Evolutionary conservation across 2,329 filamentous ascomycete genomes (phyloP), one percentile per base, ranked within the genome.

Genomic region (Fragosphaeria purpurea): DNA sequence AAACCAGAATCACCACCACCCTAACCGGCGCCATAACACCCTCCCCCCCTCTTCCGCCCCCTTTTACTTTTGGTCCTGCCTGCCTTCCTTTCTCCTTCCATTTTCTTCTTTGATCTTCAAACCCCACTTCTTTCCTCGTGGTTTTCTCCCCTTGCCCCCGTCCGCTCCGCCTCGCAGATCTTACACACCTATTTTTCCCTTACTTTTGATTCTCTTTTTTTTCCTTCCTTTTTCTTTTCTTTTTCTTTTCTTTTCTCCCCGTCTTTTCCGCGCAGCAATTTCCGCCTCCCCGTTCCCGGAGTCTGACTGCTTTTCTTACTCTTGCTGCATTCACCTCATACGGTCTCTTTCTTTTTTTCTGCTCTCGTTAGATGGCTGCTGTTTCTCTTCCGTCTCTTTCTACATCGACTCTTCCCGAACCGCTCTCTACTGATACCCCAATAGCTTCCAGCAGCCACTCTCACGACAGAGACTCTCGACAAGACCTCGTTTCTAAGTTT

Each of bases 301-400:
- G 22, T 22, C 22, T 22, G 22, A 22, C 41, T 46, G 43, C 52
- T 41, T 43, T 44, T 42, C 51, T 45, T 53, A 33, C 47, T 35
- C 40, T 45, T 31, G 33, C 4, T 22, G 22, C 22, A 22, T 22
- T 22, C 22, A 22, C 42, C n/a, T 33, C 30, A 35, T 12, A 44
- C 37, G 37, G 34, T 41, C 42, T 10, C 48, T 51, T 45, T 42
- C 44, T 46, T 46, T 46, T 52, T 30, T 37, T 34, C 41, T 43
- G 32, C 35, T 40, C 31, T 11, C 41, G 64, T 67, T 72, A 73
- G 70, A 74, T 73, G 71, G 70, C 70, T 64, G 66, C 68, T 58
- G 58, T 59, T 55, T 60, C 61, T 51, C 57, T 59, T 43, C 54
- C 64, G 50, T 58, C 63, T 58, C 64, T 58, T 50, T 56, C 60